Conservation (phyloP, 768 basidiomycete genomes). For the Leucocoprinus sp. region DNA sequence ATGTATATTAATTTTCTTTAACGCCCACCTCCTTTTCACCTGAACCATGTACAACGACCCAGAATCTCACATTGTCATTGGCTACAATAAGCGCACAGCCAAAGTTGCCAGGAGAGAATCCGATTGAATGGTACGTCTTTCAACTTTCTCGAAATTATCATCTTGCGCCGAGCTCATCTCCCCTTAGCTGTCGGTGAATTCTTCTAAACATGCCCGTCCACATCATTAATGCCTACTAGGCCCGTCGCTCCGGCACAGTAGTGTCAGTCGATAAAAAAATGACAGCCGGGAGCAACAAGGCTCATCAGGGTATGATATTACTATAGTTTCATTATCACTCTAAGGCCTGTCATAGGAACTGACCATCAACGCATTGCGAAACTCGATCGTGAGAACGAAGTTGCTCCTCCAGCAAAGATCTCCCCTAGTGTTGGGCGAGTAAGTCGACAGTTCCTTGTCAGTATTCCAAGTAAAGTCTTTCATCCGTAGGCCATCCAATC, state of each 20-base stretch:
- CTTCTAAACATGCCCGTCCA: neutral
- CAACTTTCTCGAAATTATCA: neutral
- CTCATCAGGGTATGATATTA: constrained; percentile 48
- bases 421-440: constrained; percentile 66
- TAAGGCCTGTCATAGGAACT: constrained; percentile 44
- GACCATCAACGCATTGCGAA: constrained; percentile 93
- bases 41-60: constrained; percentile 52
- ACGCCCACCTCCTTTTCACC: constrained; percentile 13
- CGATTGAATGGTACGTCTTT: constrained; percentile 42
- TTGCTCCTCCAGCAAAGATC: constrained; percentile 85
- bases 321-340: neutral
- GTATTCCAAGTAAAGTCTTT: constrained; percentile 6
- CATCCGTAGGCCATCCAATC: constrained; percentile 69
- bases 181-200: constrained; percentile 43
- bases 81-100: constrained; percentile 51
- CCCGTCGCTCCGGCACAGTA: constrained; percentile 66
- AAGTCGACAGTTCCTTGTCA: constrained; percentile 17
- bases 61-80: constrained; percentile 70
- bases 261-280: constrained; percentile 81
- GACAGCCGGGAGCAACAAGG: constrained; percentile 64
- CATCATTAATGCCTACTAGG: constrained; percentile 31
- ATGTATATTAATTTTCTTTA: constrained; percentile 13
- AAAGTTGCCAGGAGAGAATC: constrained; percentile 56
- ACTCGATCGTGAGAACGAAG: constrained; percentile 92
- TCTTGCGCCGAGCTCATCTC: neutral